Percentiles rank a stretch among this genome's conserved stretches.
Conservation (phyloP, 1,139 yeast genomes). For the Nakaseomyces bracarensis region DNA sequence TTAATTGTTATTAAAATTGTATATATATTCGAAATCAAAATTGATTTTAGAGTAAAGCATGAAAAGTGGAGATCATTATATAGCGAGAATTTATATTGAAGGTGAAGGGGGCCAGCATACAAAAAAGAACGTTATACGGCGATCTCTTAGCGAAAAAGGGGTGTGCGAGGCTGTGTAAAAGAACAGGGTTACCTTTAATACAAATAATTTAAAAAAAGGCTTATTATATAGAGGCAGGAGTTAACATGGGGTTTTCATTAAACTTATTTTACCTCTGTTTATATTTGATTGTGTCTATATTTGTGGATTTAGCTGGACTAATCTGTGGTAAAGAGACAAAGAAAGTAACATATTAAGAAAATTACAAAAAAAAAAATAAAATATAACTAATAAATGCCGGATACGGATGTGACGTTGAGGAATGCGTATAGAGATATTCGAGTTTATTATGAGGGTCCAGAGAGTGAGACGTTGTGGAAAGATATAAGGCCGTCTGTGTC, state of each 20-base stretch:
- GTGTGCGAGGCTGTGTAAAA: no score
- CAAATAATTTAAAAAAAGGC: neutral
- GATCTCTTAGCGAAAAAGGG: no score
- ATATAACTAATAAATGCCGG: neutral
- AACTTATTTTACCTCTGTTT: neutral
- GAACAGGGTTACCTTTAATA: neutral
- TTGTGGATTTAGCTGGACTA: neutral
- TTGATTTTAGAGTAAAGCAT: no score
- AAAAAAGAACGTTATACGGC: no score
- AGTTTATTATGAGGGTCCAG: slow-evolving; percentile 1
- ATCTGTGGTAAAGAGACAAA: slow-evolving; percentile 1
- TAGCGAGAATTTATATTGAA: no score
- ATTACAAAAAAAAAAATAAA: neutral
- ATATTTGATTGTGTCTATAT: neutral
- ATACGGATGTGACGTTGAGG: slow-evolving; percentile 1
- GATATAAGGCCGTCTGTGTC: slow-evolving; percentile 7
- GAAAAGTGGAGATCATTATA: no score
- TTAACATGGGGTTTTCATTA: neutral
- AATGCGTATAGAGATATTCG: neutral
- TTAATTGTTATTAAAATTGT: no score
- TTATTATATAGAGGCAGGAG: no score
- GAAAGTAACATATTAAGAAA: neutral
- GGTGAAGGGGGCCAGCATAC: no score
- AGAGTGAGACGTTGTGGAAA: neutral
- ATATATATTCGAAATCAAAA: no score